Conservation (phyloP, 208 protist genomes). For the Leishmania tropica region DNA sequence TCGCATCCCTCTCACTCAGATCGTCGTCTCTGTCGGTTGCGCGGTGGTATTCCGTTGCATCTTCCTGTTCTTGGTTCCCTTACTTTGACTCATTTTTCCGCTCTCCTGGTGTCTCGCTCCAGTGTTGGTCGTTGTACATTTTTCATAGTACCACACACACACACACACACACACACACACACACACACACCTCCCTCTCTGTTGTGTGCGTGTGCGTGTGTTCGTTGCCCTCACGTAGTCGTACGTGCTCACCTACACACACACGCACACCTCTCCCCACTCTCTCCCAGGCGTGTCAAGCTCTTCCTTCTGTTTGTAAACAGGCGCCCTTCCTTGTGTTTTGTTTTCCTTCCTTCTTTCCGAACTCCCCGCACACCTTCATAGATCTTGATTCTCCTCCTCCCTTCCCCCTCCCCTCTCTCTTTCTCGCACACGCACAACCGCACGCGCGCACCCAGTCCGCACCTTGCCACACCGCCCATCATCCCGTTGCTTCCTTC, state of each 20-base stretch:
- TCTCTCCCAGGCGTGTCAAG: not conserved
- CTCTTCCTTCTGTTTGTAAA: constrained; percentile 15
- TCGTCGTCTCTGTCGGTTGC: not conserved
- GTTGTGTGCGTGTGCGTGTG: too few relatives aligned
- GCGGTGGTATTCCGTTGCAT: not conserved
- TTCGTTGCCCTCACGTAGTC: too few relatives aligned
- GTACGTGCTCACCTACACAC: too few relatives aligned
- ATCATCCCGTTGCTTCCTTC: not conserved
- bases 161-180: not conserved
- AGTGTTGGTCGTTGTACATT: not conserved
- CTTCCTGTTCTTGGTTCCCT: not conserved
- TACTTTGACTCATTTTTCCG: not conserved
- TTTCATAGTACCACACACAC: not conserved
- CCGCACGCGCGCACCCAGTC: not conserved
- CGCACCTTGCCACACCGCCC: not conserved
- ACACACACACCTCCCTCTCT: too few relatives aligned
- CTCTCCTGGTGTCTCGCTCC: not conserved
- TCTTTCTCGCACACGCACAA: too few relatives aligned
- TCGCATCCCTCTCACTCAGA: not conserved
- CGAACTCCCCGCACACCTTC: not conserved
- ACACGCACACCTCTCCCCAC: not conserved
- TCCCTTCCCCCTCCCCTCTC: not conserved
- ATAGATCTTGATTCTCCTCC: not conserved
- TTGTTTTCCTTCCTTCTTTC: not conserved
- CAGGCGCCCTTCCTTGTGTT: constrained; percentile 7